Evolutionary conservation across 192 early-diverging fungal species (phyloP), one percentile per base, ranked within the genome.

Genomic region (Gamsiella multidivaricata): DNA sequence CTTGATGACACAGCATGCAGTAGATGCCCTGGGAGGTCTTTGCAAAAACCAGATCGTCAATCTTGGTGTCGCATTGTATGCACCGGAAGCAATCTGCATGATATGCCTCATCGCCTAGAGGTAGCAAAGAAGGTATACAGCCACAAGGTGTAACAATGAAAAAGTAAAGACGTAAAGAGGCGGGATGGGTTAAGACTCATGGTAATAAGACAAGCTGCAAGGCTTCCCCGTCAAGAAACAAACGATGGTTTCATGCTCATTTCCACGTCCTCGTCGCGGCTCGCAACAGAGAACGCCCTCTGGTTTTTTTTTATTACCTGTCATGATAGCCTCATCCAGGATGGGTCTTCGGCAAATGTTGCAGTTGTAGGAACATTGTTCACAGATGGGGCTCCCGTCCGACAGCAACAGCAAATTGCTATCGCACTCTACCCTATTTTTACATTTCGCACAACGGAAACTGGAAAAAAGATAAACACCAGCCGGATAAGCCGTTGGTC

Each of bases 81-180:
- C 93, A 94, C 18, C 90, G 80, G 80, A 94, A 94, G 59, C 93
- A 94, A 54, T 92, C 91, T 6, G 88, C 88, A 54, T 94, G 93
- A 62, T 93, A 94, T 25, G 93, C 88, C 29, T 91, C 91, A 41
- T 92, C 90, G 6, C 90, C 87, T 88, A 76, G 31, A 26, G 32
- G 29, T 63, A 37, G 41, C 10, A 50, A n/a, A 22, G 31, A 47
- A 28, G 20, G 34, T 17, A 20, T 22, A 20, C 37, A 4, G 4
- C 25, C 18, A 7, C 17, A 53, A n/a, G n/a, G n/a, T n/a, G n/a
- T n/a, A n/a, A n/a, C n/a, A n/a, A n/a, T n/a, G n/a, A n/a, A n/a
- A n/a, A n/a, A n/a, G n/a, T n/a, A n/a, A n/a, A n/a, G n/a, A n/a
- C n/a, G n/a, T n/a, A n/a, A 52, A 31, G 51, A 53, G 50, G n/a